Base-by-base conservation (phyloP, 2,329 filamentous ascomycete genomes). In the Fusarium mexicanum region DNA sequence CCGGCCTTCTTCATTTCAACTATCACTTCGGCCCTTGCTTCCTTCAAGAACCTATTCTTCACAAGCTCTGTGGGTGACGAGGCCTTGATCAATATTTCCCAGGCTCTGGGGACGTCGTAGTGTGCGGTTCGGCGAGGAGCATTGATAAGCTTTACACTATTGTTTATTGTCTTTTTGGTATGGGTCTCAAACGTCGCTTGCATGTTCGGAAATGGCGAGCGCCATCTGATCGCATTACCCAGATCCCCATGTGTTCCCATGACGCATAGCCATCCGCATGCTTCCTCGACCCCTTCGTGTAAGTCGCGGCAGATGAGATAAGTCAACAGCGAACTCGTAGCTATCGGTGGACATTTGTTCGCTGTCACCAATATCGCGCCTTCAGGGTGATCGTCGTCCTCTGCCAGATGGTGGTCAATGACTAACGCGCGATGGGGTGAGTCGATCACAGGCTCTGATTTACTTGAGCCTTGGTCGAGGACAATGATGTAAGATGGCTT, bases 191-290 rank as follows among this genome's bases (percentile, higher is more conserved):
- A 89, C 0, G 87, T 87, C 3, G 84, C 79, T 24, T 83, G 85
- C 90, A 93, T 92, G 69, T 92, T 88, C 3, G 91, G 91, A 71
- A 93, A 92, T 0, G 91, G 91, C 0, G 87, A 85, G 29, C 88
- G 82, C 91, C 91, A 93, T 78, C 92, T 92, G 22, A 92, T 71
- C 0, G 86, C 86, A 44, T 88, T 91, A 20, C 91, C 91, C 1
- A 93, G 83, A 71, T 93, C 91, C 6, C 91, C 91, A 70, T 92
- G 89, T 0, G 91, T 92, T 14, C 91, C 91, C 71, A 92, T 86
- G 6, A 86, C 86, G 61, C 90, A 91, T 2, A 93, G 84, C 87
- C 91, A 93, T 44, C 86, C 88, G 73, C 89, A 91, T 10, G 82
- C 80, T 5, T 79, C 76, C 8, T 79, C 75, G 1, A 92, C 85